A percentile compares a stretch with the other conserved stretches of the same genome.
Conservation (phyloP, 495 filamentous ascomycete species). For the Jackrogersella minutella region DNA sequence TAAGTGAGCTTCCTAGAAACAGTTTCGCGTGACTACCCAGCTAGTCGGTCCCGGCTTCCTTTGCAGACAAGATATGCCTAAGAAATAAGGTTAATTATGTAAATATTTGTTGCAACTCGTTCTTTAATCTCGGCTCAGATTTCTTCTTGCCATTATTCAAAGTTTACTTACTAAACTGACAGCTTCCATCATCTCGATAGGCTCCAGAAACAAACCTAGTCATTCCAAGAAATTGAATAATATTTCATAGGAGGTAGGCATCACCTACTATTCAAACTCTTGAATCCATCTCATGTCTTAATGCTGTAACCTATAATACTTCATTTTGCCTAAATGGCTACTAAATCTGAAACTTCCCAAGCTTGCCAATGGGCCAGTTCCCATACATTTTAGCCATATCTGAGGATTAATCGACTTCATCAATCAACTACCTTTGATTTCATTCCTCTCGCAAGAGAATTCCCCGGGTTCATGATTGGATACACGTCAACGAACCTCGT, state of each 20-base stretch:
- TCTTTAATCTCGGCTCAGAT: not conserved
- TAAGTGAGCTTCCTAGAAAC: no score
- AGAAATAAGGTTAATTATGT: no score
- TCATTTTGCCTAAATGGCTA: conserved; percentile 24
- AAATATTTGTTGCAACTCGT: not conserved
- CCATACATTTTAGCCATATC: conserved; percentile 1
- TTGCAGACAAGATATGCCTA: no score
- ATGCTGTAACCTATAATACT: conserved; percentile 1
- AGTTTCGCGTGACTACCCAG: no score
- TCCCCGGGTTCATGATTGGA: not conserved
- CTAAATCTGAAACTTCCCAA: conserved; percentile 6
- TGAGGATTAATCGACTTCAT: not conserved
- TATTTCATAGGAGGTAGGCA: conserved; percentile 3
- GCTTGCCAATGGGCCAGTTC: not conserved
- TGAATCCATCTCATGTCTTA: not conserved
- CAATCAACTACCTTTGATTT: not conserved
- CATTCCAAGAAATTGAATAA: no score
- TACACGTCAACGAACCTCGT: conserved; percentile 6
- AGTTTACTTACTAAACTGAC: no score
- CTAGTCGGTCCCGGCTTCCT: no score
- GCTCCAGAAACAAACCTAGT: no score
- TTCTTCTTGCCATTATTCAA: not conserved
- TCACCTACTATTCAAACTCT: not conserved
- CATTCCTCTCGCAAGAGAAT: not conserved
- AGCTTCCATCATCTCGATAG: not conserved